Evolutionary conservation across 495 filamentous ascomycete species (phyloP).

Genomic region (Hypomontagnella submonticulosa): DNA sequence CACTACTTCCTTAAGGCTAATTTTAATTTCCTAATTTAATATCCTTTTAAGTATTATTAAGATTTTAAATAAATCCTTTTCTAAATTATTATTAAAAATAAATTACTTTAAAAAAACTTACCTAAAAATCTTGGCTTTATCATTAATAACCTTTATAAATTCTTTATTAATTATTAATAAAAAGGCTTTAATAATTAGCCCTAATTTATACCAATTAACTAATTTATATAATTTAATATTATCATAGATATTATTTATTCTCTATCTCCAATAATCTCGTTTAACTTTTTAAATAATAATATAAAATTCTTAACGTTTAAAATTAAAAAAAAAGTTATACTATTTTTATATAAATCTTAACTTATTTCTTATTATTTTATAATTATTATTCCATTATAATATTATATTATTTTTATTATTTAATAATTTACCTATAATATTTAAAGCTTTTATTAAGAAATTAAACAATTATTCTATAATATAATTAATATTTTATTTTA

Average conservation of each 20-base stretch:
- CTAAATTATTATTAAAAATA: background rate
- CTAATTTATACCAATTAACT: constrained; percentile 7
- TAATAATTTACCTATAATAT: background rate
- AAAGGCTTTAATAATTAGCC: background rate
- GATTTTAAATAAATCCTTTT: background rate
- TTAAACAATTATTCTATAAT: constrained; percentile 2
- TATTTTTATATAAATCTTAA: background rate
- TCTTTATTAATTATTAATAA: constrained; percentile 6
- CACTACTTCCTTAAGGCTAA: background rate
- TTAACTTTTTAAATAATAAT: background rate
- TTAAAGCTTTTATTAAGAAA: background rate
- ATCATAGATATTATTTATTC: background rate
- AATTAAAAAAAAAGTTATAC: background rate
- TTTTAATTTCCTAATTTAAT: background rate
- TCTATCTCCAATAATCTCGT: background rate
- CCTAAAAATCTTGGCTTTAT: background rate
- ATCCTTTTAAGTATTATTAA: constrained; percentile 6
- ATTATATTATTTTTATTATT: background rate
- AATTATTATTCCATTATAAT: constrained; percentile 1
- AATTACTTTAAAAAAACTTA: constrained; percentile 1
- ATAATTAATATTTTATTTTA: background rate
- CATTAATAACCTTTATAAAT: background rate
- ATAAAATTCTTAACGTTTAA: background rate
- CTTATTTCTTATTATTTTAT: background rate
- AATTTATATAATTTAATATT: constrained; percentile 11